Percentiles rank a stretch among this genome's conserved stretches.
These are phyloP conservation scores for Amylostereum areolatum DNA, from an alignment of 1,284 basidiomycete species.

Conservation along the genomic window DNA sequence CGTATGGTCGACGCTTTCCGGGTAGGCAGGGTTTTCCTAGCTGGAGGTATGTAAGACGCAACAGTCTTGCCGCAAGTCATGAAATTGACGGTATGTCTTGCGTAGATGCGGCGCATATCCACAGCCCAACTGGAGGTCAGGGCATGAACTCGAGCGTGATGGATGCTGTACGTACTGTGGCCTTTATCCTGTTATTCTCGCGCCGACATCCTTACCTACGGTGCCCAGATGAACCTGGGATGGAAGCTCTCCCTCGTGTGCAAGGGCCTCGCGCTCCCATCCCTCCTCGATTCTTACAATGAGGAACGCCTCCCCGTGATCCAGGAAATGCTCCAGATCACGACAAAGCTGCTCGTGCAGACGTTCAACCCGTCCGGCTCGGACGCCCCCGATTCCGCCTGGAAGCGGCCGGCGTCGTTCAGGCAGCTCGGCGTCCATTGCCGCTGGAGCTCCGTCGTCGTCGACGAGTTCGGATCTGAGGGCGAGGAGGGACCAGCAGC, in stretches of 20 bases:
- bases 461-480: constrained; percentile 8
- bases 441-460: constrained; percentile 6
- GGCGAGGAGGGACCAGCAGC: too few species aligned
- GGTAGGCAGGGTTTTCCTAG: constrained; percentile 28
- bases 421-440: constrained; percentile 9
- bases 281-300: constrained; percentile 29
- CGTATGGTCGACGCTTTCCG: constrained; percentile 29
- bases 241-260: too few species aligned
- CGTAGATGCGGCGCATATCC: constrained; percentile 14
- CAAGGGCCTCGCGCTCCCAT: constrained; percentile 23
- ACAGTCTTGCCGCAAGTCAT: too few species aligned
- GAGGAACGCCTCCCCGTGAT: constrained; percentile 33
- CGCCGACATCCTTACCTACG: too few species aligned
- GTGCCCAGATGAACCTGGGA: too few species aligned
- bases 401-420: background rate
- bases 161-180: constrained; percentile 9
- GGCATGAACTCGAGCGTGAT: constrained; percentile 14
- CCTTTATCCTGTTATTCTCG: too few species aligned
- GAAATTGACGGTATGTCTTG: too few species aligned
- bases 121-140: constrained; percentile 13
- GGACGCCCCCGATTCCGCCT: too few species aligned
- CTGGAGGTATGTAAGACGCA: constrained; percentile 29
- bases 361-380: too few species aligned
- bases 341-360: constrained; percentile 1
- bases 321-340: constrained; percentile 26